Evolutionary conservation across 2,329 filamentous ascomycete genomes (phyloP).

Genomic region (Fusarium sp.): DNA sequence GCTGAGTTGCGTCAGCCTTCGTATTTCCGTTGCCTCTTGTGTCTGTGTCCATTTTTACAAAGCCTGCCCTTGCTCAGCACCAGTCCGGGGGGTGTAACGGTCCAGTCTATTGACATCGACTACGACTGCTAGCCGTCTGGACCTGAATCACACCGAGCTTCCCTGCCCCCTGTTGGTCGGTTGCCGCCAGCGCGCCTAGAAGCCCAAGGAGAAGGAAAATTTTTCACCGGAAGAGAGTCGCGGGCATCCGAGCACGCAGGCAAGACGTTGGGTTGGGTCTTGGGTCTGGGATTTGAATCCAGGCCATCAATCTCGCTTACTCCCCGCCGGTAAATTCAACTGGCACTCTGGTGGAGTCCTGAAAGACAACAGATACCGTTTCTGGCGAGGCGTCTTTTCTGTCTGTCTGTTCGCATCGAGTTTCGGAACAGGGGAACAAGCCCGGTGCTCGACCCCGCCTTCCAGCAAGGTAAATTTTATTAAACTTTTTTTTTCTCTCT

Average conservation of each 20-base stretch:
- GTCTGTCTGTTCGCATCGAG: constrained; percentile 24
- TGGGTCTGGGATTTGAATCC: constrained; percentile 39
- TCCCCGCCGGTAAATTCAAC: constrained; percentile 49
- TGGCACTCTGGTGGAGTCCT: constrained; percentile 39
- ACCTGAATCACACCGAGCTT: constrained; percentile 46
- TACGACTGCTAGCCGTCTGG: constrained; percentile 21
- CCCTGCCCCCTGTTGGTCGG: constrained; percentile 37
- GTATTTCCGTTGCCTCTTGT: constrained; percentile 38
- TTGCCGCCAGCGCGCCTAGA: constrained; percentile 46
- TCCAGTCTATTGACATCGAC: constrained; percentile 27
- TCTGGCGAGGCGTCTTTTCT: constrained; percentile 33
- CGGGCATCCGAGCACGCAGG: constrained; percentile 41
- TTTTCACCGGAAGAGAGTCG: constrained; percentile 45
- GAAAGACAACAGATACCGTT: constrained; percentile 25
- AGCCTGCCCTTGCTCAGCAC: constrained; percentile 9
- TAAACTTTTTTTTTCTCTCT: constrained; percentile 2
- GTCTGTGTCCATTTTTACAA: background rate
- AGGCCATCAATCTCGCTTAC: constrained; percentile 50
- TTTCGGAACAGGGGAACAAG: constrained; percentile 26
- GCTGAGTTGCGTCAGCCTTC: constrained; percentile 41
- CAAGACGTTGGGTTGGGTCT: constrained; percentile 43
- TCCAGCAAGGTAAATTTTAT: constrained; percentile 13
- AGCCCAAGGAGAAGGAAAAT: constrained; percentile 44
- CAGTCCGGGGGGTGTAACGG: constrained; percentile 37
- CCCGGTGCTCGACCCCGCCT: constrained; percentile 26